Evolutionary conservation across 2,329 filamentous ascomycete species (phyloP).

Genomic region (Lasiodiplodia theobromae): DNA sequence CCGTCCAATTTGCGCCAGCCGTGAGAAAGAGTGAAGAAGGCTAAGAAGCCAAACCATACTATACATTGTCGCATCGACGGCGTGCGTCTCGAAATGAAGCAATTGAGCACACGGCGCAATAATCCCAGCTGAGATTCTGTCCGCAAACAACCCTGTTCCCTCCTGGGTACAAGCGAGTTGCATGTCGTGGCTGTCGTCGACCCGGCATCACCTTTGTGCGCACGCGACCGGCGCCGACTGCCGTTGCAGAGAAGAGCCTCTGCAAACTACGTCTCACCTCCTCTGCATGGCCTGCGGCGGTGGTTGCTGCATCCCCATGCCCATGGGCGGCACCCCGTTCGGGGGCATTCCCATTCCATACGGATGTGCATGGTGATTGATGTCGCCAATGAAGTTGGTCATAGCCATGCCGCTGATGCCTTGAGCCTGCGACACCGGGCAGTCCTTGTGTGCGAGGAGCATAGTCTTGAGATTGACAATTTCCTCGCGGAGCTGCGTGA

Average conservation of each 20-base stretch:
- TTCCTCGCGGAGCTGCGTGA: constrained; percentile 86
- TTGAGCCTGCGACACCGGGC: constrained; percentile 88
- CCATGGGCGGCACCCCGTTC: constrained; percentile 45
- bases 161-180: background rate
- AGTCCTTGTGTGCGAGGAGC: constrained; percentile 93
- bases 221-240: background rate
- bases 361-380: constrained; percentile 53
- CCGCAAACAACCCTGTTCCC: background rate
- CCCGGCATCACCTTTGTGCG: background rate
- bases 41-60: constrained; percentile 19
- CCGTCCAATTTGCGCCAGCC: constrained; percentile 25
- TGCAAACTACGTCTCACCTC: constrained; percentile 25
- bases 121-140: background rate
- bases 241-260: background rate
- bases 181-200: background rate
- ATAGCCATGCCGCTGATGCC: constrained; percentile 65
- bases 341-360: constrained; percentile 56
- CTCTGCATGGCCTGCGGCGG: constrained; percentile 39
- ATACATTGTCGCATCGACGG: constrained; percentile 23
- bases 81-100: constrained; percentile 8
- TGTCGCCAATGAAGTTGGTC: constrained; percentile 57
- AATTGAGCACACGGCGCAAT: background rate
- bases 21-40: constrained; percentile 24
- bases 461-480: constrained; percentile 94
- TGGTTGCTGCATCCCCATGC: constrained; percentile 47